phyloP scores from a whole-genome alignment of 1,139 yeast genomes.

The Diutina rugosa region DNA sequence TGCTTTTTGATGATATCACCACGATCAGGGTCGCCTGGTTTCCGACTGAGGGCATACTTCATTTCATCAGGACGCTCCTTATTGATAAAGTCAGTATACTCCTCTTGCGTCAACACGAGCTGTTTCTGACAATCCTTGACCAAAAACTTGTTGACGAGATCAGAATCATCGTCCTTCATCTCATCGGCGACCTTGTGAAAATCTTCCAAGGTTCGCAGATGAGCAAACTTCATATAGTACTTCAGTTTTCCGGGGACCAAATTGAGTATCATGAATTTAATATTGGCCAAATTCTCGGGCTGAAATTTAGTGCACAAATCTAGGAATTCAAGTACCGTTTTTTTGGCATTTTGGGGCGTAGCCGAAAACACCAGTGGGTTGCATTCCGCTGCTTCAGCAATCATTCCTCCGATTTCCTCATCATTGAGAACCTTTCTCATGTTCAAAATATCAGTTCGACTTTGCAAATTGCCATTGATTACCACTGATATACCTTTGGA shows the following conservation, averaged over 20 bases:
- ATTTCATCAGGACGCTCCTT: neutral
- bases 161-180: constrained; percentile 9
- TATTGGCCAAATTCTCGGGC: constrained; percentile 32
- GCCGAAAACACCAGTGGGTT: constrained; percentile 65
- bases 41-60: neutral
- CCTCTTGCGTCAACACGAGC: neutral
- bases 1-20: constrained; percentile 1
- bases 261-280: constrained; percentile 69
- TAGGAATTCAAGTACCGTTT: constrained; percentile 42
- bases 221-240: constrained; percentile 44
- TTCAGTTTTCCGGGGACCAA: constrained; percentile 70
- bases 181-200: constrained; percentile 13
- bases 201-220: constrained; percentile 43
- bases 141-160: constrained; percentile 6
- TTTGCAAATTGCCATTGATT: constrained; percentile 66
- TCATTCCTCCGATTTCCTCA: constrained; percentile 69
- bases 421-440: constrained; percentile 40
- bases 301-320: constrained; percentile 38
- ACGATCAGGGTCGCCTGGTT: neutral
- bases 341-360: constrained; percentile 41
- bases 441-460: constrained; percentile 39
- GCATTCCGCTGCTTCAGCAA: constrained; percentile 80
- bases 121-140: neutral
- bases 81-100: neutral
- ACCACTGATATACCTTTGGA: constrained; percentile 57